Conservation (phyloP, 306 rosid species). For the Cucurbita pepo region DNA sequence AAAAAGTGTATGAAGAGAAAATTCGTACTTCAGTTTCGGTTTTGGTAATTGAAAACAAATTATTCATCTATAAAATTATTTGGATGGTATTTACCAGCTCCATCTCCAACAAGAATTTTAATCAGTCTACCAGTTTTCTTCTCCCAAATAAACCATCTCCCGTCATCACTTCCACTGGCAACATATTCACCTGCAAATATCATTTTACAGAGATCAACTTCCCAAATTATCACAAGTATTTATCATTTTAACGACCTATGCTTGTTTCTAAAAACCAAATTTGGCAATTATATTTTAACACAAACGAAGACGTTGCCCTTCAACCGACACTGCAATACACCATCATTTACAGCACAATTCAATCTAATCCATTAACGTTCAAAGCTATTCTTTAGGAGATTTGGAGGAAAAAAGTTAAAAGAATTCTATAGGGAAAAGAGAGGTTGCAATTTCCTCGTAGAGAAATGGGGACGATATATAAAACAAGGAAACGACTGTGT, state of each 20-base stretch:
- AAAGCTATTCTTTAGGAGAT: background rate
- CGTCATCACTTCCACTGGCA: constrained; percentile 98
- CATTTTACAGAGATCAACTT: constrained; percentile 8
- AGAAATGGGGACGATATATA: background rate
- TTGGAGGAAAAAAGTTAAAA: background rate
- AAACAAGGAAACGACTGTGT: background rate
- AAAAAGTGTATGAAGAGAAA: background rate
- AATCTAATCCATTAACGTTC: background rate
- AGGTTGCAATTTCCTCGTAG: background rate
- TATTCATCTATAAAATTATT: background rate
- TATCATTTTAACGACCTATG: background rate
- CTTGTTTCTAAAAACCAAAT: background rate
- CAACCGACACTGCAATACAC: background rate
- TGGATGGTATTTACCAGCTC: constrained; percentile 44
- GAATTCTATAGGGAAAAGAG: background rate
- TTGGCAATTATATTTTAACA: background rate
- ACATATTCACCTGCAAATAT: constrained; percentile 63
- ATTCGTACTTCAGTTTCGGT: background rate
- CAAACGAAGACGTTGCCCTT: background rate
- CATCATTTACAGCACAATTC: background rate
- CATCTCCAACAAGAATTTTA: constrained; percentile 79
- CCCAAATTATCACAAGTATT: background rate
- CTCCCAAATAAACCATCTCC: constrained; percentile 98
- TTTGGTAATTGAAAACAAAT: background rate
- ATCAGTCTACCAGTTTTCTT: constrained; percentile 77